Evolutionary conservation across 495 filamentous ascomycete genomes (phyloP), one percentile per base, ranked within the genome.

Genomic region (Penicillium herquei): DNA sequence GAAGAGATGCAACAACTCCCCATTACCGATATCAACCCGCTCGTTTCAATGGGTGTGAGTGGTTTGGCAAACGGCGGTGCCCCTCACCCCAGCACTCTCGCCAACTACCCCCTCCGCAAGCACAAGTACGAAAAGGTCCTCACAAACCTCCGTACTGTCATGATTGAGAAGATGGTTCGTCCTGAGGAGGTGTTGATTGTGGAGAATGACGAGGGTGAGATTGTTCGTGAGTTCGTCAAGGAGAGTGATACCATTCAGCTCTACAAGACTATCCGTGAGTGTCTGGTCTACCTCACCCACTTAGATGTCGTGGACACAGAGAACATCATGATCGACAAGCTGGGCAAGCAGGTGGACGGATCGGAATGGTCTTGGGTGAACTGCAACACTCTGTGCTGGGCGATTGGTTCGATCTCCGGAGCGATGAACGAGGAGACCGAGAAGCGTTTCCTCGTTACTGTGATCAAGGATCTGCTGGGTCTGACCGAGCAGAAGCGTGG

Each of bases 371-470:
- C 95, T 11, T 99, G 94, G 94, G 88, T 88, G 52, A 98, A 98
- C 73, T 99, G 94, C 82, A 99, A 99, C 71, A 96, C 94, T 3
- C 84, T 99, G 11, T 99, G 94, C 76, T 99, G 94, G 94, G 94
- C 94, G 21, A 98, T 98, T 68, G 94, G 94, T 16, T 98, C 94
- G 1, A 98, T 98, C 50, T 98, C 95, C 9, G 86, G 96, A 14
- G 95, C 94, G 33, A 98, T 98, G 94, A 98, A 96, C 65, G 94
- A 98, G 66, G 94, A 98, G 66, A 98, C 94, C 0, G 94, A 98
- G 68, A 98, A 98, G 76, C 85, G 94, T 7, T 98, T 98, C 79
- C 77, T 98, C 6, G 94, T 98, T 32, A 98, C 93, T 4, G 94
- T 98, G 37, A 98, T 98, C 64, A 98, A 98, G 73, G 94, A 98